These are phyloP conservation scores for Didymella lethalis DNA, from an alignment of 2,329 filamentous ascomycete species.

Conservation along the genomic window DNA sequence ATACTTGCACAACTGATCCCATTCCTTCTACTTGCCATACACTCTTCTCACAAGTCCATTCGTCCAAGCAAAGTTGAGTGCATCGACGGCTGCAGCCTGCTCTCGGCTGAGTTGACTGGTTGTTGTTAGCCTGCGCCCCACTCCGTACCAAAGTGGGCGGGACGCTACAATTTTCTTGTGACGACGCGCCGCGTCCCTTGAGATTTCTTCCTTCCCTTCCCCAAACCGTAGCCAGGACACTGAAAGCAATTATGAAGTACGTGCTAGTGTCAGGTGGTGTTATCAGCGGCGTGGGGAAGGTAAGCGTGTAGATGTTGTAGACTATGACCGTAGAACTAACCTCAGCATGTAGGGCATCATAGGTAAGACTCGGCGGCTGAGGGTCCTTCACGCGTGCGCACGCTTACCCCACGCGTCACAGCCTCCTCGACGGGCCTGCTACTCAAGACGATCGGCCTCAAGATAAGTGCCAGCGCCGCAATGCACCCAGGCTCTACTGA, in stretches of 20 bases:
- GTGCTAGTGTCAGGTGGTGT: conserved; percentile 78
- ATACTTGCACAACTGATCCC: conserved; percentile 2
- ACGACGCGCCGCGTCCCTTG: conserved; percentile 32
- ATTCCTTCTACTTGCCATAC: background rate
- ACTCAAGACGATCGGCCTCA: conserved; percentile 81
- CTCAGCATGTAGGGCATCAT: conserved; percentile 65
- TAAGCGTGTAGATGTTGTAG: conserved; percentile 51
- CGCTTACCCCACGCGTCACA: conserved; percentile 49
- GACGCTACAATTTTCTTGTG: conserved; percentile 45
- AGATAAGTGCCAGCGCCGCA: conserved; percentile 63
- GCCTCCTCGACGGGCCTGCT: conserved; percentile 76
- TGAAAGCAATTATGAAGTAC: conserved; percentile 74
- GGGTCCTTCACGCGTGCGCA: conserved; percentile 1
- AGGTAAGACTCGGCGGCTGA: conserved; percentile 55
- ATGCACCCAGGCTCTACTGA: conserved; percentile 41
- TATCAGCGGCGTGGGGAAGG: conserved; percentile 52
- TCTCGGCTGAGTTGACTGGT: conserved; percentile 20
- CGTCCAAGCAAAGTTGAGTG: conserved; percentile 29
- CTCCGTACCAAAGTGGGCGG: conserved; percentile 18
- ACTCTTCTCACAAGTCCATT: background rate
- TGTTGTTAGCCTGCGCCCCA: conserved; percentile 11
- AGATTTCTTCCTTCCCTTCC: conserved; percentile 53
- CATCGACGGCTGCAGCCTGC: conserved; percentile 10
- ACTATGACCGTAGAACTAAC: conserved; percentile 35
- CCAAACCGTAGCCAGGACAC: conserved; percentile 51